Evolutionary conservation across 225 moss, liverwort and hornwort species (phyloP).

Genomic region (Physcomitrium patens): DNA sequence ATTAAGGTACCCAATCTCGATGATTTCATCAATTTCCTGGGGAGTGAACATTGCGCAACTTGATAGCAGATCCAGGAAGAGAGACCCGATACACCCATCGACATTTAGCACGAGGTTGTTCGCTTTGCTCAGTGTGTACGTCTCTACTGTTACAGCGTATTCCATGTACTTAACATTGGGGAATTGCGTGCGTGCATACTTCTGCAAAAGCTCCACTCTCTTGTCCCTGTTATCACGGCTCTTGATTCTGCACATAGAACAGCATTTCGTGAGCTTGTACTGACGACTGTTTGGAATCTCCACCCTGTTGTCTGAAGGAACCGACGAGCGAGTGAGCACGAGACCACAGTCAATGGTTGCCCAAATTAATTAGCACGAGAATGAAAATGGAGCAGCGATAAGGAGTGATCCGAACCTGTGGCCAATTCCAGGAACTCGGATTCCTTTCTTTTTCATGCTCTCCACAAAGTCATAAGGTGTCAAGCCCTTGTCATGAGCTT

Average conservation of each 20-base stretch:
- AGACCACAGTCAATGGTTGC: conserved; percentile 1
- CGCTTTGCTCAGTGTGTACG: conserved; percentile 82
- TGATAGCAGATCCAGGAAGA: conserved; percentile 86
- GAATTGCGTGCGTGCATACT: conserved; percentile 81
- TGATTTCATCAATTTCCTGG: conserved; percentile 80
- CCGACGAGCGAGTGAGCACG: neutral
- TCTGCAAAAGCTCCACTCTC: conserved; percentile 88
- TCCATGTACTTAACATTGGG: conserved; percentile 92
- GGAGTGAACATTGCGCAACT: conserved; percentile 84
- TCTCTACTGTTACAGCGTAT: conserved; percentile 88
- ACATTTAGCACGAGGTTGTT: conserved; percentile 85
- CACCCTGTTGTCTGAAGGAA: neutral
- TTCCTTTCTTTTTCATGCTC: conserved; percentile 95
- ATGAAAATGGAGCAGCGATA: neutral
- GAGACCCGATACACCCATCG: conserved; percentile 88
- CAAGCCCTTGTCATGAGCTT: conserved; percentile 69
- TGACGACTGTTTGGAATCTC: neutral
- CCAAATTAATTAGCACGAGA: neutral
- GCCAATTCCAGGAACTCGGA: conserved; percentile 87
- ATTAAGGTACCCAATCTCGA: conserved; percentile 90
- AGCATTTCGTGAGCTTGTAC: conserved; percentile 2
- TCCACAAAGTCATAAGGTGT: conserved; percentile 90
- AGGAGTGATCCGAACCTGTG: conserved; percentile 46
- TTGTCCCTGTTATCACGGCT: conserved; percentile 93
- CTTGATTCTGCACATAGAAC: conserved; percentile 59